Percentiles rank a stretch among this genome's conserved stretches.
phyloP scores from a whole-genome alignment of 2,329 filamentous ascomycete species.

The Paradendryphiella salina region DNA sequence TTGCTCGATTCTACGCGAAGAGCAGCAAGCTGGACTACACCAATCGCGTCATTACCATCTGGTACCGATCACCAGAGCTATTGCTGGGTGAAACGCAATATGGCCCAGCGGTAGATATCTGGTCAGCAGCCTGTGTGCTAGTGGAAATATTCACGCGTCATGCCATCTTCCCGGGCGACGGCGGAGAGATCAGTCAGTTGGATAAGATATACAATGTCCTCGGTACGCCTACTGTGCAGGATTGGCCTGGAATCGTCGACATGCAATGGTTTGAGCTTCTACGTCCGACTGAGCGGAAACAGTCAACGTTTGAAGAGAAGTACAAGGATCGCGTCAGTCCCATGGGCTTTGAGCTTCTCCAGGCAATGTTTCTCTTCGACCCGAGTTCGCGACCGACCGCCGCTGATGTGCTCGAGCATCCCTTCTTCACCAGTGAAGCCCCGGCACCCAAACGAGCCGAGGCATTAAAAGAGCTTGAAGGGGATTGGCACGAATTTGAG shows the following conservation, averaged over 20 bases:
- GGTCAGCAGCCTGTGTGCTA: constrained; percentile 96
- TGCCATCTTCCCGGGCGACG: constrained; percentile 93
- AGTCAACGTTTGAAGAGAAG: constrained; percentile 77
- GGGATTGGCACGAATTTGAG: constrained; percentile 99
- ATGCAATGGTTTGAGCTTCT: constrained; percentile 98
- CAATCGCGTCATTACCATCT: constrained; percentile 97
- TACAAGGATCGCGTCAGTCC: constrained; percentile 78
- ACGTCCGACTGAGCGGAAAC: constrained; percentile 72
- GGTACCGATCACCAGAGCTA: constrained; percentile 95
- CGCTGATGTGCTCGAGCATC: constrained; percentile 79
- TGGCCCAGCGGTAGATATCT: constrained; percentile 94
- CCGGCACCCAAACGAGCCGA: constrained; percentile 75
- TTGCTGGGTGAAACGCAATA: constrained; percentile 93
- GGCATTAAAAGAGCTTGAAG: constrained; percentile 80
- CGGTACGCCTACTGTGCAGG: constrained; percentile 78
- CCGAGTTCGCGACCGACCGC: constrained; percentile 81
- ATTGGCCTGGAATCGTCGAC: constrained; percentile 89
- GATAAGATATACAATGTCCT: constrained; percentile 95
- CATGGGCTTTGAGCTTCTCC: constrained; percentile 79
- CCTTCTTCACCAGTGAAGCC: constrained; percentile 84
- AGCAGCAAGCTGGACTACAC: constrained; percentile 91
- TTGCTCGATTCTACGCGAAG: constrained; percentile 95
- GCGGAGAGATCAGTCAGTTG: constrained; percentile 91
- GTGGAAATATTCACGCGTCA: constrained; percentile 94
- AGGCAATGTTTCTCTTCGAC: constrained; percentile 86